phyloP scores from a whole-genome alignment of 306 rosid species.

The Quercus cerris region DNA sequence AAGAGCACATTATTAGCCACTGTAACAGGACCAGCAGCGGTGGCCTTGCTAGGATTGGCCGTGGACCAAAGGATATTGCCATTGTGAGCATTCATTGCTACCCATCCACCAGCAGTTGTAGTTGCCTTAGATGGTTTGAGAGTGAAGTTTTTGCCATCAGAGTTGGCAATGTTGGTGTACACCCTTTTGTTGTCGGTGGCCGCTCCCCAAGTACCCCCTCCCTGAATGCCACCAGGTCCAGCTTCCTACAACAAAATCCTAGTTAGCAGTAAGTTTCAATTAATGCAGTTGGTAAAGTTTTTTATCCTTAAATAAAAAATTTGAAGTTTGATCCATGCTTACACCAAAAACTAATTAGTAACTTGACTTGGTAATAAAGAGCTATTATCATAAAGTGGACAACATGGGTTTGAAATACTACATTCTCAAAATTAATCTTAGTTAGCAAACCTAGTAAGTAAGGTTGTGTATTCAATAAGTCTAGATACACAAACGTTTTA shows the following conservation, averaged over 20 bases:
- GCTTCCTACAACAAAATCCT: conserved; percentile 34
- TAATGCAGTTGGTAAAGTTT: too few relatives aligned
- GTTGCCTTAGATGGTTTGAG: conserved; percentile 37
- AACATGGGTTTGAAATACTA: too few relatives aligned
- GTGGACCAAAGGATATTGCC: conserved; percentile 61
- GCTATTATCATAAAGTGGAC: too few relatives aligned
- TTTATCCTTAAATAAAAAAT: too few relatives aligned
- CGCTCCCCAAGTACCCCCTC: conserved; percentile 68
- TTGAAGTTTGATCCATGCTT: too few relatives aligned
- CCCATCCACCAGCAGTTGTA: conserved; percentile 60
- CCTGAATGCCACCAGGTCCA: conserved; percentile 47
- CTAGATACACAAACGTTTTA: too few relatives aligned
- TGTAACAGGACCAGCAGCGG: conserved; percentile 36
- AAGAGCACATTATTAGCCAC: conserved; percentile 56
- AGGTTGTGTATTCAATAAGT: too few relatives aligned
- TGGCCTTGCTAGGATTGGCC: conserved; percentile 26
- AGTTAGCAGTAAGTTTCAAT: too few relatives aligned
- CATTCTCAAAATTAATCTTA: too few relatives aligned
- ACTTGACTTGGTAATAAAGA: too few relatives aligned
- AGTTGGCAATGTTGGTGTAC: conserved; percentile 56
- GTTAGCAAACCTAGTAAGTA: too few relatives aligned
- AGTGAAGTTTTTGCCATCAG: conserved; percentile 37
- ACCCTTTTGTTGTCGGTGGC: conserved; percentile 53
- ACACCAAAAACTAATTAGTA: too few relatives aligned
- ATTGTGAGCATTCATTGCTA: conserved; percentile 42